phyloP scores from a whole-genome alignment of 352 stramenopile genomes.

The Globisporangium cystogenes region DNA sequence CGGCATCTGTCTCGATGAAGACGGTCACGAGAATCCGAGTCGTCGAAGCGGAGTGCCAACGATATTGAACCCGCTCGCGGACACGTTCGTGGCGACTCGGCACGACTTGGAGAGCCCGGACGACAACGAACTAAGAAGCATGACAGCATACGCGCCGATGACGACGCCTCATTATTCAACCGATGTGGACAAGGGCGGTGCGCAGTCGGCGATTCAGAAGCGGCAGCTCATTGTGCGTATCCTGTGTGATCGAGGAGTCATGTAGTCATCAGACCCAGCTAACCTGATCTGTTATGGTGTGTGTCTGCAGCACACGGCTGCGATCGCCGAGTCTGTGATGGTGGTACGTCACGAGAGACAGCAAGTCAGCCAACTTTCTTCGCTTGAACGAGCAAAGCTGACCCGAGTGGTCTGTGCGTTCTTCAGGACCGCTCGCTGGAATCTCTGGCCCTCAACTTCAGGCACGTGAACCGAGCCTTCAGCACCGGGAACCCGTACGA shows the following conservation, averaged over 20 bases:
- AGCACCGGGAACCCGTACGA: slow-evolving; percentile 42
- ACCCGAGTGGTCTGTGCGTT: background rate
- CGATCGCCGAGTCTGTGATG: slow-evolving; percentile 37
- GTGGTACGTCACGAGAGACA: slow-evolving; percentile 15
- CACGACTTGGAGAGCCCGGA: background rate
- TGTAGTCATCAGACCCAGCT: background rate
- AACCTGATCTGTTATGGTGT: background rate
- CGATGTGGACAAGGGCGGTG: background rate
- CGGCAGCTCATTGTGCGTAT: slow-evolving; percentile 1
- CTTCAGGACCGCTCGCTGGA: slow-evolving; percentile 60
- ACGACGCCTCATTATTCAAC: slow-evolving; percentile 32
- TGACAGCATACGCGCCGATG: slow-evolving; percentile 43
- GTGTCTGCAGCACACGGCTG: slow-evolving; percentile 19
- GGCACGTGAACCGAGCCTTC: slow-evolving; percentile 25
- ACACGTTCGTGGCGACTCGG: slow-evolving; percentile 47
- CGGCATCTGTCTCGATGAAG: slow-evolving; percentile 44
- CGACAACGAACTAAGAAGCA: slow-evolving; percentile 30
- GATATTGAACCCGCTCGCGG: slow-evolving; percentile 39
- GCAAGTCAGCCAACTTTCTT: background rate
- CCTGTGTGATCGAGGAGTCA: too few relatives aligned
- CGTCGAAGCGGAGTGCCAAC: slow-evolving; percentile 20
- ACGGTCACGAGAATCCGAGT: slow-evolving; percentile 35
- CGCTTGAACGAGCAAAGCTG: background rate
- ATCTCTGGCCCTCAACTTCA: slow-evolving; percentile 40
- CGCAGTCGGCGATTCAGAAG: slow-evolving; percentile 7